phyloP scores from a whole-genome alignment of 106 monocot species.

The Allium fistulosum region DNA sequence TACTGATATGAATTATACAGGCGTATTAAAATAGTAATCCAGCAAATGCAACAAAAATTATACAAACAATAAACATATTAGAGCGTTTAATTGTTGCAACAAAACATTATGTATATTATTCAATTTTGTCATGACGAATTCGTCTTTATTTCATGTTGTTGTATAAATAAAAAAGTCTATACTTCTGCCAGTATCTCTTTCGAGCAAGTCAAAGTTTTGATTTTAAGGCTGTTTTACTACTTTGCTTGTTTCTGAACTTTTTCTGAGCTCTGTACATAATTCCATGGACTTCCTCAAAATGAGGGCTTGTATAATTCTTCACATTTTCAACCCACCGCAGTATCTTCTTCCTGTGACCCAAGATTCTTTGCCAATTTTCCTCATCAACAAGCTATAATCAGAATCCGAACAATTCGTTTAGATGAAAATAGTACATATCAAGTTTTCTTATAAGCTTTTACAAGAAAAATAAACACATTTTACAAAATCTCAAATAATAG shows the following conservation, averaged over 20 bases:
- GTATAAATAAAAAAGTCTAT: no score
- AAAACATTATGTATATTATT: no score
- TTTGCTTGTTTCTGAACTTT: conserved; percentile 6
- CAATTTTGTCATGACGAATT: no score
- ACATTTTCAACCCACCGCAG: conserved; percentile 68
- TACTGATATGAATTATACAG: no score
- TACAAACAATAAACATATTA: no score
- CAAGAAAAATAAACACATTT: no score
- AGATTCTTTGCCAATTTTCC: conserved; percentile 33
- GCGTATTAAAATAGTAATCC: no score
- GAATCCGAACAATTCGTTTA: background rate
- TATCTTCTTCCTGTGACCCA: conserved; percentile 47
- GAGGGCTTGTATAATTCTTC: conserved; percentile 59
- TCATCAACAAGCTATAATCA: conserved; percentile 53
- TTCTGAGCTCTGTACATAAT: conserved; percentile 37
- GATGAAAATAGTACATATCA: background rate
- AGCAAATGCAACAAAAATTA: no score
- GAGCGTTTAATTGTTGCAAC: no score
- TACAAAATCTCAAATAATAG: background rate
- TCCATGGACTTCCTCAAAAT: conserved; percentile 63
- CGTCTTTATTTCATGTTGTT: no score
- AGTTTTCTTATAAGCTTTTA: no score
- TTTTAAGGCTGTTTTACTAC: background rate
- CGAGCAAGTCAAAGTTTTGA: conserved; percentile 4
- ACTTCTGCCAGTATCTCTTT: background rate